Evolutionary conservation across 2,329 filamentous ascomycete genomes (phyloP), one percentile per base, ranked within the genome.

Genomic region (Talaromyces sp.): DNA sequence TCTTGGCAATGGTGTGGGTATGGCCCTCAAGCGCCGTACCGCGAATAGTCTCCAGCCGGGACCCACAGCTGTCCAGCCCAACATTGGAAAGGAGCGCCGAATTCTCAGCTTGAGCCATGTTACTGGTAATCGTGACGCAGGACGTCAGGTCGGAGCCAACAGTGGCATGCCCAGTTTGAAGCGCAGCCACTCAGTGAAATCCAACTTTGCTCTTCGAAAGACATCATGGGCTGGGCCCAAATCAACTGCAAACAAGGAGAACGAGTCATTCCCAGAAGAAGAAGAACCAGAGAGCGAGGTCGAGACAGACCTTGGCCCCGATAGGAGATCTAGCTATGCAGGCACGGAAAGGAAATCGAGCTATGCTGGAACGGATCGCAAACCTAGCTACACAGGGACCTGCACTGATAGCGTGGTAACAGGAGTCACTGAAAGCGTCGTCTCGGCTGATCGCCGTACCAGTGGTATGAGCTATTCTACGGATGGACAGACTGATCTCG

Each of bases 61-160:
- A 20, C 71, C 83, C 2, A 78, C 75, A 16, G 74, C 81, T 2
- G 59, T 63, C 17, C 71, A 75, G 37, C 70, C 76, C 2, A 72
- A 73, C 43, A 76, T 78, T 16, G 77, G 83, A 65, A 66, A 81
- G 74, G 82, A 86, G 68, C 83, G 93, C 36, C 86, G 94, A 44
- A 97, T 97, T 65, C 83, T 95, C 54, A 96, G 91, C 46, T 83
- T 97, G 32, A 95, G 88, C 69, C 90, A 97, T 73, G 95, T 97
- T 63, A 90, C 85, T 49, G 86, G 87, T 69, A 93, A 94, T 66
- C 79, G 74, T 24, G 66, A 71, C 51, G 47, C 60, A 41, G 65
- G 74, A 54, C 60, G 72, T 55, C 63, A 72, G 27, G 60, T 66
- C 30, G 69, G 65, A 39, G 67, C 64, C 48, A 69, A 67, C 36